Base-by-base conservation (phyloP, 805 yeast genomes). In the Lipomyces spencermartinsiae region DNA sequence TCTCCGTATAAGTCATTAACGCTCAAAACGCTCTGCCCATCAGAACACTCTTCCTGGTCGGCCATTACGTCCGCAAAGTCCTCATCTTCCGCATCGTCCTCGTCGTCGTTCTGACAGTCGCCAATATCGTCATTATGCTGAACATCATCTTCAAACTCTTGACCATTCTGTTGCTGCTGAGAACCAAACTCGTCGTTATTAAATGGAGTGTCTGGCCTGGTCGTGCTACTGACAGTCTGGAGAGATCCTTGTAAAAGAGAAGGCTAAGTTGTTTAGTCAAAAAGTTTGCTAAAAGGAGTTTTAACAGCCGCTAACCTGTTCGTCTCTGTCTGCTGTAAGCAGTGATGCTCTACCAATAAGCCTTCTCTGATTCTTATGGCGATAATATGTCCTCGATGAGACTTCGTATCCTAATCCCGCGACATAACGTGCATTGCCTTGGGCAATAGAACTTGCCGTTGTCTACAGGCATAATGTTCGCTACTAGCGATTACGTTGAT, bases 191-290 rank as follows among this genome's bases (percentile, higher is more conserved):
- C 53, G 53, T 9, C 53, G 53, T 46, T 16, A 46, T 1, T 46
- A 46, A 9, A 46, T 46, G 53, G 53, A 10, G 1, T 46, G 53
- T 2, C 53, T 16, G 53, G 53, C 16, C 12, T 46, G 53, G 8
- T 46, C 53, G 53, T 46, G 53, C 53, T 46, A 16, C 53, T 46
- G 53, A 46, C 53, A 46, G 4, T 46, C 53, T 46, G 53, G 53
- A 46, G 53, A 46, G 53, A 3, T 46, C 53, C 53, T 9, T 46
- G 53, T 9, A 46, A 46, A 4, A 46, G 53, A 46, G 53, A 46
- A 39, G 46, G 46, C 46, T 39, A 39, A 39, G 46, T 39, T 9
- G 12, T 39, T 39, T 39, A 39, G 46, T 39, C 12, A 39, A 39
- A 39, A 39, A 39, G 46, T 39, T 9, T n/a, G 46, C 14, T 39